phyloP scores from a whole-genome alignment of 1,139 yeast genomes.

The Suhomyces guaymorum region DNA sequence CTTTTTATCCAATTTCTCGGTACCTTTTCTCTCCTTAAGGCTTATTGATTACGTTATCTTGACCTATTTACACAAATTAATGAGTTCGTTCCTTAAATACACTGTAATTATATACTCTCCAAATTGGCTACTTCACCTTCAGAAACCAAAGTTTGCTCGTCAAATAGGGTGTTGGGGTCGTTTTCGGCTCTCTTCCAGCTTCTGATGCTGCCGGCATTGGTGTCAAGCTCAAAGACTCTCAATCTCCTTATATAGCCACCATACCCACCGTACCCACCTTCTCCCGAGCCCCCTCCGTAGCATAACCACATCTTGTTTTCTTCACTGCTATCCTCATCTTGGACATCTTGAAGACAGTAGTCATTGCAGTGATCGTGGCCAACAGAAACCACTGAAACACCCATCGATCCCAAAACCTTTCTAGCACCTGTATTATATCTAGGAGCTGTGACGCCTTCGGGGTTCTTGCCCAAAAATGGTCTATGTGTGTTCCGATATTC shows the following conservation, averaged over 20 bases:
- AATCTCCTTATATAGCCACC: slow-evolving; percentile 80
- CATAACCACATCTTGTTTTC: slow-evolving; percentile 73
- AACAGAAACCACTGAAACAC: slow-evolving; percentile 71
- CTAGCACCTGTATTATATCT: slow-evolving; percentile 66
- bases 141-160: slow-evolving; percentile 57
- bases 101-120: background rate
- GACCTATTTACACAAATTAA: too few relatives aligned
- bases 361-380: slow-evolving; percentile 98
- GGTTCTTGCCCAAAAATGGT: slow-evolving; percentile 55
- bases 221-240: slow-evolving; percentile 68
- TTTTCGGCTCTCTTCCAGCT: slow-evolving; percentile 75
- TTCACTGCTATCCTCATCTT: slow-evolving; percentile 18
- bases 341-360: slow-evolving; percentile 63
- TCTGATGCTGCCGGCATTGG: slow-evolving; percentile 49
- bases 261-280: slow-evolving; percentile 93
- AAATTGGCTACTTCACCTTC: slow-evolving; percentile 39
- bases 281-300: slow-evolving; percentile 91
- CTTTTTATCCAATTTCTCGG: too few relatives aligned
- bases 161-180: slow-evolving; percentile 51
- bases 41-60: background rate
- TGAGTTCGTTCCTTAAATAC: background rate
- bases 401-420: slow-evolving; percentile 54
- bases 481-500: slow-evolving; percentile 60
- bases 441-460: slow-evolving; percentile 82
- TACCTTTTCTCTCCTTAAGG: background rate